Base-by-base conservation (phyloP, 768 basidiomycete genomes). In the Mycena olivaceomarginata region DNA sequence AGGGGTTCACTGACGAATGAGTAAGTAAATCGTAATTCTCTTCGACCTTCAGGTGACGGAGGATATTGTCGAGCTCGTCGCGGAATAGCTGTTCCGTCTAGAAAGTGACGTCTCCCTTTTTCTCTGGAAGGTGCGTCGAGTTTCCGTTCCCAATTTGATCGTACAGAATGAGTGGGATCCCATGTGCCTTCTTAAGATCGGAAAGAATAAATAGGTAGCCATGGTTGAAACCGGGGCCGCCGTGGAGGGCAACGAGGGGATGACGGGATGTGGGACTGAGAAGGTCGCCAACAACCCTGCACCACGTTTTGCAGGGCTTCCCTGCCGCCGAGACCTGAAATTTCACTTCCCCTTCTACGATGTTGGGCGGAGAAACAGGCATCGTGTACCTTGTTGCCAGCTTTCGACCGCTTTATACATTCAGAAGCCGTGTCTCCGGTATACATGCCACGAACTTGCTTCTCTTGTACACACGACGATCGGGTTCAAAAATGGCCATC, bases 71-170 rank as follows among this genome's bases (percentile, higher is more conserved):
- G 59, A 92, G 87, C 83, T 93, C 90, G 75, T 89, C 85, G 77
- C 90, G 82, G 84, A 92, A 92, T 7, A 92, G 85, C 69, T 88
- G 81, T 40, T 84, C 81, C 20, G 85, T 90, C 91, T 91, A 92
- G 83, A 93, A 93, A 2, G 16, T 4, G 16, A 59, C 18, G 15
- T 88, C 85, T 16, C 84, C 85, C 8, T 80, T 85, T 78, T 90
- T 92, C 75, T 92, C 89, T 11, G 82, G 88, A 22, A 92, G 84
- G 77, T 91, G 91, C 11, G 91, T 91, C 15, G 92, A 93, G 37
- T 83, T 82, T n/a, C 91, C 91, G 71, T 83, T 87, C 10, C 92
- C 92, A 60, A 93, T 73, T 79, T 93, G 92, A 80, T 92, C 91
- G 82, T 93, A 92, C n/a, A n/a, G n/a, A n/a, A n/a, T n/a, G n/a